These are phyloP conservation scores for Phytophthora hybrid DNA, from an alignment of 352 stramenopile species.

Conservation along the genomic window DNA sequence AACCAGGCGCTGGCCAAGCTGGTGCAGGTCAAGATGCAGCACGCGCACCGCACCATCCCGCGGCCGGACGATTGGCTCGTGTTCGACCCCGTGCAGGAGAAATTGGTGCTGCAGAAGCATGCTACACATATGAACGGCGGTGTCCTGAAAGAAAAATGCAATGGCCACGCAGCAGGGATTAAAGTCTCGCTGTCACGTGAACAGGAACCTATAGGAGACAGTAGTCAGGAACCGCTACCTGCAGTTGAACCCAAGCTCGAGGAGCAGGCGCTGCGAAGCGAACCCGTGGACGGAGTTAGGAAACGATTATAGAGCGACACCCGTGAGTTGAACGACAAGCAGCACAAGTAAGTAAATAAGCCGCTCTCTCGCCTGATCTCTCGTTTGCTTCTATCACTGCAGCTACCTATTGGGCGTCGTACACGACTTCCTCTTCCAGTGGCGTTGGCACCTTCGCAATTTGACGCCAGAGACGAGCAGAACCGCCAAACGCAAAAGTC, in stretches of 20 bases:
- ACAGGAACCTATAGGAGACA: slow-evolving; percentile 41
- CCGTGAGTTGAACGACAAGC: slow-evolving; percentile 25
- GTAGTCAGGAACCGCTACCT: background rate
- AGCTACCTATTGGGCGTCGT: slow-evolving; percentile 35
- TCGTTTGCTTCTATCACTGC: slow-evolving; percentile 15
- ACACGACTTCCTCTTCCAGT: slow-evolving; percentile 60
- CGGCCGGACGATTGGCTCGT: slow-evolving; percentile 80
- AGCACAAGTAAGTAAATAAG: slow-evolving; percentile 47
- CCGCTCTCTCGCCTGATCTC: slow-evolving; percentile 32
- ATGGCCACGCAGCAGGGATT: slow-evolving; percentile 11
- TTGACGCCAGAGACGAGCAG: slow-evolving; percentile 73
- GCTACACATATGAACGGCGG: slow-evolving; percentile 14
- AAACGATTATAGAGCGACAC: slow-evolving; percentile 24
- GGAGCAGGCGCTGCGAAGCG: slow-evolving; percentile 11
- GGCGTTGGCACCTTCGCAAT: slow-evolving; percentile 52
- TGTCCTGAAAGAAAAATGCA: slow-evolving; percentile 21
- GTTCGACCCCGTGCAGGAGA: slow-evolving; percentile 70
- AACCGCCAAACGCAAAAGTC: slow-evolving; percentile 69
- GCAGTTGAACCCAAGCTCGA: background rate
- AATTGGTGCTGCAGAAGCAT: slow-evolving; percentile 68
- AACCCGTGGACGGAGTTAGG: slow-evolving; percentile 11
- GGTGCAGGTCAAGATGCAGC: slow-evolving; percentile 65
- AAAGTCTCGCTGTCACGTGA: slow-evolving; percentile 30
- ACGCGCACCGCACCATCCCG: slow-evolving; percentile 59
- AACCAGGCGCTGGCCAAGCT: slow-evolving; percentile 62